Evolutionary conservation across 345 rosid species (phyloP).

Genomic region (Rubroshorea leprosula): DNA sequence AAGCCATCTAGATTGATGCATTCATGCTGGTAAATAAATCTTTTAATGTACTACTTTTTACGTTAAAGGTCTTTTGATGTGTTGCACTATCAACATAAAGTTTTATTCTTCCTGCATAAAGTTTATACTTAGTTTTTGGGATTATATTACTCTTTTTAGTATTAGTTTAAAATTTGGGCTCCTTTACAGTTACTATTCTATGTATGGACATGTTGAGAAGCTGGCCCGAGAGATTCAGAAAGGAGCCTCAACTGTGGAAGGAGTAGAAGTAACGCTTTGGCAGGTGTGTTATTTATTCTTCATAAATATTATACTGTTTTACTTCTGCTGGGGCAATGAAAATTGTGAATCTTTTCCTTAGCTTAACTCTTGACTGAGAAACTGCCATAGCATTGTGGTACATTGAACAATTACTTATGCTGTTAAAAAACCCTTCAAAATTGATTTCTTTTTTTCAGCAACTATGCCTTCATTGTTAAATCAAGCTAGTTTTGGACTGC

Average conservation of each 20-base stretch:
- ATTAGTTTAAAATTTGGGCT: background rate
- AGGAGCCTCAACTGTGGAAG: slow-evolving; percentile 63
- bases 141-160: too few relatives aligned
- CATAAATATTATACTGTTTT: too few relatives aligned
- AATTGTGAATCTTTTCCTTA: too few relatives aligned
- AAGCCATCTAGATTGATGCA: background rate
- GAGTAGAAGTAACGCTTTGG: slow-evolving; percentile 63
- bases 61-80: background rate
- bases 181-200: slow-evolving; percentile 55
- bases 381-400: too few relatives aligned
- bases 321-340: too few relatives aligned
- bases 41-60: background rate
- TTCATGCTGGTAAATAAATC: background rate
- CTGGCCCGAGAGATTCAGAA: slow-evolving; percentile 62
- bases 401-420: too few relatives aligned
- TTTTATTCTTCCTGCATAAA: background rate
- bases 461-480: background rate
- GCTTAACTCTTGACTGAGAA: too few relatives aligned
- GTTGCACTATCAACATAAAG: background rate
- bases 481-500: too few relatives aligned
- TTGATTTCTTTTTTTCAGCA: background rate
- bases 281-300: slow-evolving; percentile 34
- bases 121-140: too few relatives aligned
- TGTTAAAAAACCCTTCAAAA: too few relatives aligned
- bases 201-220: slow-evolving; percentile 72